These are phyloP conservation scores for Malassezia sp. DNA, from an alignment of 1,284 basidiomycete species.

Conservation along the genomic window DNA sequence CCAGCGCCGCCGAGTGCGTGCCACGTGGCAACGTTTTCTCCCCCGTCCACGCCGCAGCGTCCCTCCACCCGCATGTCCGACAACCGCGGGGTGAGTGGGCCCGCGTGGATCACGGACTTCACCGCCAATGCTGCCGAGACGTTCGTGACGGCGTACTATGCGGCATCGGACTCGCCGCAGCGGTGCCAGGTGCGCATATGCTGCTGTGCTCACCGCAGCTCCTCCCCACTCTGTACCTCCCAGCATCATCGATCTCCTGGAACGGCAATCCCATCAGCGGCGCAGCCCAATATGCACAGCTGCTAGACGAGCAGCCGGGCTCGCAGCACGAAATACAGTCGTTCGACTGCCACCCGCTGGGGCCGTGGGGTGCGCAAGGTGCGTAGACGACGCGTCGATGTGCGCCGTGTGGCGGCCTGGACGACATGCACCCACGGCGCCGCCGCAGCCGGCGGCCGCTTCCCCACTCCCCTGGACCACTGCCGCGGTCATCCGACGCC, in stretches of 20 bases:
- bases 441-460: neutral
- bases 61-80: neutral
- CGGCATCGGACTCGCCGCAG: slow-evolving; percentile 41
- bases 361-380: slow-evolving; percentile 23
- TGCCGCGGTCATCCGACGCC: too few relatives aligned
- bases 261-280: slow-evolving; percentile 44
- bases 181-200: slow-evolving; percentile 18
- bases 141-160: slow-evolving; percentile 43
- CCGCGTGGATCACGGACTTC: slow-evolving; percentile 26
- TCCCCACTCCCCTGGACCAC: too few relatives aligned
- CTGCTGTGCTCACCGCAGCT: slow-evolving; percentile 13
- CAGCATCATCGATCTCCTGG: slow-evolving; percentile 41
- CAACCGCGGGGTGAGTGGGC: slow-evolving; percentile 1
- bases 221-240: slow-evolving; percentile 37
- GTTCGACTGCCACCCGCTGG: slow-evolving; percentile 39
- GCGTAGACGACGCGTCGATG: slow-evolving; percentile 15
- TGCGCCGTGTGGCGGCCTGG: neutral
- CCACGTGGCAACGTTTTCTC: too few relatives aligned
- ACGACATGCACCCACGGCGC: slow-evolving; percentile 7
- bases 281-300: slow-evolving; percentile 24
- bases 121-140: slow-evolving; percentile 40
- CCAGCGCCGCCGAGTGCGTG: too few relatives aligned
- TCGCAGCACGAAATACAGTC: slow-evolving; percentile 42
- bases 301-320: slow-evolving; percentile 38
- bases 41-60: neutral